Conservation (phyloP, 2,329 filamentous ascomycete genomes). For the Microdochium trichocladiopsis region DNA sequence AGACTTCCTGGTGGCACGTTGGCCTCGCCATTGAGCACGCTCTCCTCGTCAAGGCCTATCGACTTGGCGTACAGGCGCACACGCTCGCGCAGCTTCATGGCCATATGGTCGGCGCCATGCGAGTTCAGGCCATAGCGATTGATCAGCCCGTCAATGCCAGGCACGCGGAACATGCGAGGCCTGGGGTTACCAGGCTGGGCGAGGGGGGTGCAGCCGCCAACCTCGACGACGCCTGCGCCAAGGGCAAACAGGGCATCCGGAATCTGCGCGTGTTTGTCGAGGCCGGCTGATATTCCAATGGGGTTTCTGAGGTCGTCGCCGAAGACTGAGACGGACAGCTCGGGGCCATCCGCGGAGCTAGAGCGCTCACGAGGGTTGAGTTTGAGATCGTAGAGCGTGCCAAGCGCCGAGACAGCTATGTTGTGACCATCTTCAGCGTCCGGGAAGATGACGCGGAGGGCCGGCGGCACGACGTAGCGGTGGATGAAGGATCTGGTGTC, state of each 20-base stretch:
- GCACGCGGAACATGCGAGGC: slow-evolving; percentile 82
- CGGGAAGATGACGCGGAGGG: slow-evolving; percentile 58
- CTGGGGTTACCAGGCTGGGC: slow-evolving; percentile 83
- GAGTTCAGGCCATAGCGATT: slow-evolving; percentile 97
- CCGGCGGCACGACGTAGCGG: slow-evolving; percentile 58
- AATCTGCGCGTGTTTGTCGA: slow-evolving; percentile 91
- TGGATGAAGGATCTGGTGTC: slow-evolving; percentile 68
- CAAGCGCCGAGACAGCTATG: slow-evolving; percentile 63
- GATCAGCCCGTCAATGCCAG: slow-evolving; percentile 78
- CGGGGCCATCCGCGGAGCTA: slow-evolving; percentile 23
- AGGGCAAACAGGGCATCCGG: slow-evolving; percentile 78
- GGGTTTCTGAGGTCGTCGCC: slow-evolving; percentile 74
- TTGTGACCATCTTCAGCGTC: slow-evolving; percentile 94
- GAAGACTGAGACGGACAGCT: slow-evolving; percentile 54
- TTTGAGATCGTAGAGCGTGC: slow-evolving; percentile 64
- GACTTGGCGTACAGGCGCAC: slow-evolving; percentile 70
- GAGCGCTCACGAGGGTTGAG: slow-evolving; percentile 77
- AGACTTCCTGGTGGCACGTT: slow-evolving; percentile 79
- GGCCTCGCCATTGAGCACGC: slow-evolving; percentile 71
- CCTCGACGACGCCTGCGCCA: slow-evolving; percentile 81
- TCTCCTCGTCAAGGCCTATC: slow-evolving; percentile 62
- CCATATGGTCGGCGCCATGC: slow-evolving; percentile 80
- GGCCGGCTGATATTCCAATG: slow-evolving; percentile 87
- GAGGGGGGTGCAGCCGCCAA: slow-evolving; percentile 83
- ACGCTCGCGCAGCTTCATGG: slow-evolving; percentile 68